Evolutionary conservation across 345 rosid species (phyloP), one percentile per base, ranked within the genome.

Genomic region (Trapa bicornis): DNA sequence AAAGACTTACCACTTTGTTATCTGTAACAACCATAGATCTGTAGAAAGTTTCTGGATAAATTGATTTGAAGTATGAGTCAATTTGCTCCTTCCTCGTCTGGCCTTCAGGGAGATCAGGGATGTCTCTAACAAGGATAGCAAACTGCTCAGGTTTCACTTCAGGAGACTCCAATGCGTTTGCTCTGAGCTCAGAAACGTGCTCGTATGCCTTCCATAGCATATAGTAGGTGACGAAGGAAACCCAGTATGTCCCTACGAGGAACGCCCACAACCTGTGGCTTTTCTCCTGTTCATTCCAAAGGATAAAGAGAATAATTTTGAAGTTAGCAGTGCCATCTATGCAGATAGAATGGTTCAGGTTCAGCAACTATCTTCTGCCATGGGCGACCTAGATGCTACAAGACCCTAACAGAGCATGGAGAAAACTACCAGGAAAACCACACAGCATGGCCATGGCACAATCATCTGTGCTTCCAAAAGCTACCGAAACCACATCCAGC

Each of bases 191-290:
- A 69, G 90, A 71, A 47, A 88, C 97, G 72, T 88, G 98, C 33
- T 80, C 75, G 65, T 93, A 90, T 17, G 96, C 98, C 75, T 80
- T 93, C 96, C 96, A 93, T 37, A 85, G 62, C 65, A 90, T 62
- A 84, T 61, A 82, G 76, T 85, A 93, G 67, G 96, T 73, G 63
- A 87, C 92, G 48, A 93, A 47, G 65, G 98, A 93, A 72, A 88
- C 78, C 97, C 96, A 90, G 75, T 88, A 93, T 54, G 72, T 66
- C 5, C 81, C 83, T 71, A 73, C 43, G 38, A 93, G 57, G 79
- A 87, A 93, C 22, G 74, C 92, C 97, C 97, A 90, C 76, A 90
- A 69, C 85, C 94, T 88, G 8, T 69, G 2, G 74, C 86, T 88
- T 13, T 12, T 47, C 64, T 69, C 75, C 97, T 93, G 77, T 11